These are phyloP conservation scores for Neocatenulostroma microsporum DNA, from an alignment of 2,329 filamentous ascomycete genomes.

Conservation along the genomic window DNA sequence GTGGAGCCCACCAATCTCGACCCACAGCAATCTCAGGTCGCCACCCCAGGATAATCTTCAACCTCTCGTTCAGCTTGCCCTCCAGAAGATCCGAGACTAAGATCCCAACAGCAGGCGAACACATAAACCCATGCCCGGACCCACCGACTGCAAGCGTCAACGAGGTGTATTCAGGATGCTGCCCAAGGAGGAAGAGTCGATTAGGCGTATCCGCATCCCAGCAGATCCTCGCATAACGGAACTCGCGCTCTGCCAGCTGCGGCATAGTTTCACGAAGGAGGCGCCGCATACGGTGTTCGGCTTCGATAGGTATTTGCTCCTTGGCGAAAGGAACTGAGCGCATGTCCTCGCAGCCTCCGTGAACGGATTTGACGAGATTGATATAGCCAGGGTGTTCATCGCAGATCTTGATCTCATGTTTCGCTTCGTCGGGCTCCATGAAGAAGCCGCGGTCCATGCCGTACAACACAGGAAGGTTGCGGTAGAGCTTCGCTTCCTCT, in stretches of 20 bases:
- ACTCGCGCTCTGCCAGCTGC: neutral
- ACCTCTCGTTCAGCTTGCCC: neutral
- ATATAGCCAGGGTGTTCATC: neutral
- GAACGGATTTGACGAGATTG: neutral
- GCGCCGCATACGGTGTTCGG: neutral
- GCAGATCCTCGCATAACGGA: neutral
- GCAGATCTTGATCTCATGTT: neutral
- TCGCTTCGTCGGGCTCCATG: neutral
- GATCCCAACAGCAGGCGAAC: neutral
- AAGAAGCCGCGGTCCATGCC: neutral
- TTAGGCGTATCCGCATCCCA: neutral
- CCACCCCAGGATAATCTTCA: neutral
- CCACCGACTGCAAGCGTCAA: neutral
- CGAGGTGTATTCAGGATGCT: conserved; percentile 1
- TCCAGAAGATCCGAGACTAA: neutral
- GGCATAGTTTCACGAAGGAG: neutral
- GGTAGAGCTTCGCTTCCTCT: neutral
- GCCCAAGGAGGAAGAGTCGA: neutral
- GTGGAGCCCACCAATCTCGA: neutral
- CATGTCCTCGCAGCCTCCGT: neutral
- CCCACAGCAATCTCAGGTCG: neutral
- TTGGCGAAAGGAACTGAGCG: neutral
- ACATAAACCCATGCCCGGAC: neutral
- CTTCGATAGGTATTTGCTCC: neutral
- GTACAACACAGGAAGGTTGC: neutral